These are phyloP conservation scores for Geosmithia putterillii DNA, from an alignment of 2,329 filamentous ascomycete genomes.

Conservation along the genomic window DNA sequence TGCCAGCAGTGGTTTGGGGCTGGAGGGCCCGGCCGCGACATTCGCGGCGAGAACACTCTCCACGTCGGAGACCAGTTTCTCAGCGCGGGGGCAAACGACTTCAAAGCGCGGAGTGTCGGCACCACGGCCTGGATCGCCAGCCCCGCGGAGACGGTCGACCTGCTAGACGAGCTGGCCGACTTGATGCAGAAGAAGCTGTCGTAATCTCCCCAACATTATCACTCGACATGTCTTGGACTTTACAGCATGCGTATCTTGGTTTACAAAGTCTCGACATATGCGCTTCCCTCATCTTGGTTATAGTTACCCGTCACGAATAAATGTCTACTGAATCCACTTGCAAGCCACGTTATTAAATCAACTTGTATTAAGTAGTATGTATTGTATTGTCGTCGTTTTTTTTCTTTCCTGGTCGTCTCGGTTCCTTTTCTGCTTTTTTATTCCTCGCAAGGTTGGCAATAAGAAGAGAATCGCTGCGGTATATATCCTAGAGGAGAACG, in stretches of 20 bases:
- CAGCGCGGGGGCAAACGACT: conserved; percentile 91
- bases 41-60: conserved; percentile 67
- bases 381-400: too few species aligned
- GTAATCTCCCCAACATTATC: background rate
- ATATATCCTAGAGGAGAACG: too few species aligned
- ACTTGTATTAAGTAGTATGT: too few species aligned
- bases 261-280: background rate
- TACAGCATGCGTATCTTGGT: background rate
- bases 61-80: conserved; percentile 97
- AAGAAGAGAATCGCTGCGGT: background rate
- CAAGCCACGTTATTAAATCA: too few species aligned
- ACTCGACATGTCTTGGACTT: too few species aligned
- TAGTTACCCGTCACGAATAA: too few species aligned
- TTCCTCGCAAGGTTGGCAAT: background rate
- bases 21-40: conserved; percentile 15
- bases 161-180: conserved; percentile 70
- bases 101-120: conserved; percentile 82
- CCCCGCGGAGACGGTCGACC: conserved; percentile 76
- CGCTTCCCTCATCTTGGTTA: background rate
- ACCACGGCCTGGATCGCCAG: conserved; percentile 97
- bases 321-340: background rate
- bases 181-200: conserved; percentile 23
- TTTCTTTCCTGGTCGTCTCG: too few species aligned
- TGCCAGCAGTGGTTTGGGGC: conserved; percentile 83
- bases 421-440: too few species aligned